Base-by-base conservation (phyloP, 2,329 filamentous ascomycete species). In the Elsinoe necatrix region DNA sequence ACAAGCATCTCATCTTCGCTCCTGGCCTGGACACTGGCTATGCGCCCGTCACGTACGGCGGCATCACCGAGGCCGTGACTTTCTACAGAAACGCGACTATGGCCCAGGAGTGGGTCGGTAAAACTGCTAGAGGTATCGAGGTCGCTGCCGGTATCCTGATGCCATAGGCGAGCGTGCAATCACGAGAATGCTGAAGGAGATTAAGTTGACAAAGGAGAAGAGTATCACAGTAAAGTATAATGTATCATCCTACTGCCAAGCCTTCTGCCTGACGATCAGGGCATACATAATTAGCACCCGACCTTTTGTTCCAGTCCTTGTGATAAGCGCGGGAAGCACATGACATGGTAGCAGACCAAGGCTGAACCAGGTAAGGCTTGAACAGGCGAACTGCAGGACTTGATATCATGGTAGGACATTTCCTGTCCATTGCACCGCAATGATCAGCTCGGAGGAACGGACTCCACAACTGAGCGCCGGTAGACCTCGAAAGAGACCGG, bases 1-100 rank as follows among this genome's bases (percentile, higher is more conserved):
- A 71, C 62, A 72, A 72, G 59, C 69, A 78, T 61, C 66, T 74
- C 7, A 69, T 76, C 18, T 76, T 75, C 57, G 74, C 75, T 6
- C 75, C 75, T 4, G 75, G 75, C 0, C 57, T 75, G 16, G 68
- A 69, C 58, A 70, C 67, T 16, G 68, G 90, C 0, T 95, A 95
- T 68, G 76, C 88, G 0, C 89, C 89, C 1, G 81, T 78, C 2
- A 82, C 80, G 16, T 84, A 81, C 62, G 81, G 81, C 1, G 80
- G 80, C 1, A 68, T 84, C 20, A 77, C 81, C 2, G 81, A 84
- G 68, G 77, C 76, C 20, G 48, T 54, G 9, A 56, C 58, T 16
- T 43, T 41, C 21, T 52, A 52, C 21, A 39, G 18, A 29, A 34
- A 52, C 20, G 48, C 48, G 16, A 25, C 25, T 8, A 52, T 52